These are phyloP conservation scores for Fusarium staphyleae DNA, from an alignment of 2,329 filamentous ascomycete species.

Conservation along the genomic window DNA sequence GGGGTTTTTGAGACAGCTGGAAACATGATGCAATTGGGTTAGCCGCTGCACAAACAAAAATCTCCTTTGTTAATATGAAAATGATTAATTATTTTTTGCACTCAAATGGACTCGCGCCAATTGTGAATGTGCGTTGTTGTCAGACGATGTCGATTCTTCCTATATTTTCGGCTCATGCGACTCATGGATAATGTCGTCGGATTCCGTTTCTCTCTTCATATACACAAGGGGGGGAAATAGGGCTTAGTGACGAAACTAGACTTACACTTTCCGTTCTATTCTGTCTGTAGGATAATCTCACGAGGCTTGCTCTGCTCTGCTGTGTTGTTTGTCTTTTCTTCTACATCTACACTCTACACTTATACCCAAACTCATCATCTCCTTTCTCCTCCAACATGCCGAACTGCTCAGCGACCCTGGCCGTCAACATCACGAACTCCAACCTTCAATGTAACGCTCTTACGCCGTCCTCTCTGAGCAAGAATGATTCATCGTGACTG, in stretches of 20 bases:
- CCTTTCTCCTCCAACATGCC: neutral
- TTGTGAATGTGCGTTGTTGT: neutral
- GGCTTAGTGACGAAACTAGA: neutral
- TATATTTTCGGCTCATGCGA: conserved; percentile 22
- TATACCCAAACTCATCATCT: neutral
- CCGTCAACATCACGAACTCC: no score
- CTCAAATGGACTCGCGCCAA: neutral
- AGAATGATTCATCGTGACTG: conserved; percentile 41
- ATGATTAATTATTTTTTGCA: conserved; percentile 19
- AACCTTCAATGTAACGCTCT: neutral
- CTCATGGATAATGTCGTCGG: conserved; percentile 38
- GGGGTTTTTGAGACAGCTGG: conserved; percentile 25
- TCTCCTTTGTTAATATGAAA: conserved; percentile 1
- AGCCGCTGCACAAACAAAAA: conserved; percentile 3
- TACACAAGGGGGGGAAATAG: neutral
- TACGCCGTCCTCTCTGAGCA: conserved; percentile 12
- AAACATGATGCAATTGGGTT: conserved; percentile 8
- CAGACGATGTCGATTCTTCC: conserved; percentile 30
- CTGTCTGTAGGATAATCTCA: neutral
- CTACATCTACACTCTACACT: neutral
- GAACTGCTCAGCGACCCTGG: no score
- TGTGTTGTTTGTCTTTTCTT: neutral
- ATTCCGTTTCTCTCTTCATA: conserved; percentile 40
- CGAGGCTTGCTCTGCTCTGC: neutral
- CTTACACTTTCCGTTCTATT: neutral